Conservation (phyloP, 345 rosid species). For the Hibiscus tridactylites region DNA sequence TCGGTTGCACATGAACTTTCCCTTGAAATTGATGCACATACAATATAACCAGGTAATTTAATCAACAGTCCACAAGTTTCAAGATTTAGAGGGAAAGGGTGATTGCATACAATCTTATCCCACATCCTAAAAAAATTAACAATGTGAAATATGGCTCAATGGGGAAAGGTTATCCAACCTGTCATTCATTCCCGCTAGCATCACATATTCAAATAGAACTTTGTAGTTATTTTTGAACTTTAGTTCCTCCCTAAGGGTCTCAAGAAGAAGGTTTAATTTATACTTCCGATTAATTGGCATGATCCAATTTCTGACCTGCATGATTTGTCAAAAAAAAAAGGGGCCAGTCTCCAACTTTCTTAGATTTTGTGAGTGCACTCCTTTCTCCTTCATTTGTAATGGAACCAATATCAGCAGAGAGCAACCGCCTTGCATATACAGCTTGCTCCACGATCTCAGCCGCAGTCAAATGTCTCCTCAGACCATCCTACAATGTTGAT, state of each 20-base stretch:
- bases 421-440: constrained; percentile 58
- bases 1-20: neutral
- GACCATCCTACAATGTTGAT: constrained; percentile 53
- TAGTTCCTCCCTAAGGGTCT: constrained; percentile 70
- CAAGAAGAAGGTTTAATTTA: constrained; percentile 66
- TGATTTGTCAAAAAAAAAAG: neutral
- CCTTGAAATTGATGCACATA: neutral
- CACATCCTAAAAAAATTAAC: no score
- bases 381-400: constrained; percentile 37
- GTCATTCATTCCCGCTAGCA: no score
- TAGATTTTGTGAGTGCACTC: neutral
- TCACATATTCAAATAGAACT: constrained; percentile 83
- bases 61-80: neutral
- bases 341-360: constrained; percentile 1
- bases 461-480: constrained; percentile 69
- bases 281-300: constrained; percentile 91
- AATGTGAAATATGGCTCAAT: no score
- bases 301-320: constrained; percentile 90
- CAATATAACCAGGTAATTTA: neutral
- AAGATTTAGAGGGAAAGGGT: neutral
- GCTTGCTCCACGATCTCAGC: constrained; percentile 95
- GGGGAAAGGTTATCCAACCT: no score
- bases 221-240: constrained; percentile 51
- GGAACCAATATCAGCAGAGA: constrained; percentile 53
- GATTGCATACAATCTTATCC: no score